Percentiles rank a stretch among this genome's conserved stretches.
Conservation (phyloP, 805 yeast species). For the Brettanomyces bruxellensis region DNA sequence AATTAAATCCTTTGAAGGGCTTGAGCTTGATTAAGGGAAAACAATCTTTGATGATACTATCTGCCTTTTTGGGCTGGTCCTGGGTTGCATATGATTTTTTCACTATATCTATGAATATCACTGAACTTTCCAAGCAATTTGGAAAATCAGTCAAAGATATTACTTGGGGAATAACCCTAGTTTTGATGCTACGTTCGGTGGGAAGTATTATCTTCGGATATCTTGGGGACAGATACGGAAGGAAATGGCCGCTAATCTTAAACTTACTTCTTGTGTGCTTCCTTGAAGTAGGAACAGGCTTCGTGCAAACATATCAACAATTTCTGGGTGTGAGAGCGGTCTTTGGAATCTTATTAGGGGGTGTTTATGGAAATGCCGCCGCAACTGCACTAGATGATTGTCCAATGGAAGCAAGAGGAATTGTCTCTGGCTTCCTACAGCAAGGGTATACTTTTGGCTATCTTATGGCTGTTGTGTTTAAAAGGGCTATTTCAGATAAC, state of each 20-base stretch:
- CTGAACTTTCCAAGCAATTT: constrained; percentile 38
- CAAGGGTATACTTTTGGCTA: constrained; percentile 75
- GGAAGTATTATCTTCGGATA: constrained; percentile 58
- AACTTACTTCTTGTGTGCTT: constrained; percentile 38
- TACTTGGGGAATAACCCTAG: constrained; percentile 62
- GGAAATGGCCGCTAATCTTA: constrained; percentile 48
- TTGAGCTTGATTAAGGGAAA: constrained; percentile 36
- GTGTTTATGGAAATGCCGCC: constrained; percentile 45
- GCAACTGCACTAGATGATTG: constrained; percentile 47
- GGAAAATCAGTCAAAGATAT: constrained; percentile 39
- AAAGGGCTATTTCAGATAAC: constrained; percentile 51
- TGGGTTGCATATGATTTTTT: constrained; percentile 63
- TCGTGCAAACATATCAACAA: constrained; percentile 44
- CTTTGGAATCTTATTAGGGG: constrained; percentile 55
- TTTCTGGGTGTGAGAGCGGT: constrained; percentile 55
- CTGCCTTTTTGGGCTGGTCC: constrained; percentile 53
- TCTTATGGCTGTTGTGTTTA: constrained; percentile 53
- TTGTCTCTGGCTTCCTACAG: constrained; percentile 62
- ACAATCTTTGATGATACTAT: constrained; percentile 49
- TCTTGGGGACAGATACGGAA: constrained; percentile 50
- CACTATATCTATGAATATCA: constrained; percentile 42
- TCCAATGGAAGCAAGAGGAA: constrained; percentile 45
- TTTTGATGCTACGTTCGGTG: constrained; percentile 58
- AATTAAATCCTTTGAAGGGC: constrained; percentile 57
- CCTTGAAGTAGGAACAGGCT: constrained; percentile 57